Percentiles rank a stretch among this genome's conserved stretches.
Conservation (phyloP, 345 rosid genomes). For the Pistacia integerrima region DNA sequence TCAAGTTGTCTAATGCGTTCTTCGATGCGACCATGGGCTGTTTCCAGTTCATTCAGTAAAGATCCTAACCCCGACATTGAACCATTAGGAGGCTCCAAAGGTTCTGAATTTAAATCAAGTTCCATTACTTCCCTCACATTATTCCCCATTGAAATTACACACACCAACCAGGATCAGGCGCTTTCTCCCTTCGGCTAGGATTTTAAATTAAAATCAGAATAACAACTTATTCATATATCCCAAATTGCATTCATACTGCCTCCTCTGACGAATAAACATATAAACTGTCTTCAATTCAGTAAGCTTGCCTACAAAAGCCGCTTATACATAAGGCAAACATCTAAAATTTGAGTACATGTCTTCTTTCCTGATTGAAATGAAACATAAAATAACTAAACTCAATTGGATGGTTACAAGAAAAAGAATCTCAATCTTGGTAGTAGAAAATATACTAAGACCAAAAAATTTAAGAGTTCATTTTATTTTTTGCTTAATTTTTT, state of each 20-base stretch:
- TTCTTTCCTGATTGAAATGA: not conserved
- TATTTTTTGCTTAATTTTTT: not conserved
- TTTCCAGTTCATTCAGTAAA: slow-evolving; percentile 45
- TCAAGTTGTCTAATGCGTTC: slow-evolving; percentile 63
- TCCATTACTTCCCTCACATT: slow-evolving; percentile 43
- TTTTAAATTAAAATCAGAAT: slow-evolving; percentile 7
- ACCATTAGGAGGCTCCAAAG: slow-evolving; percentile 31
- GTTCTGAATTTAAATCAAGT: slow-evolving; percentile 58
- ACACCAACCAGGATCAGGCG: not conserved
- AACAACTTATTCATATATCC: not conserved
- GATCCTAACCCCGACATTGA: slow-evolving; percentile 35
- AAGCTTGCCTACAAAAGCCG: not conserved
- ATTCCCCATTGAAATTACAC: slow-evolving; percentile 14
- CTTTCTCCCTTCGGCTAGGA: slow-evolving; percentile 6
- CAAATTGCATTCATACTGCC: not conserved
- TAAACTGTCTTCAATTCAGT: not conserved
- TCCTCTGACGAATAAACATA: not conserved
- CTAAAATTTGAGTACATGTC: not conserved
- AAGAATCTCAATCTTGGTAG: not conserved
- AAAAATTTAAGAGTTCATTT: not conserved
- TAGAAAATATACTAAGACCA: not conserved
- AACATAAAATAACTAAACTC: not conserved
- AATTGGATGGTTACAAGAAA: not conserved
- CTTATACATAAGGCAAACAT: not conserved
- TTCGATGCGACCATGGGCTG: slow-evolving; percentile 49